These are phyloP conservation scores for Penicillium ucsense DNA, from an alignment of 495 filamentous ascomycete species.

Conservation along the genomic window DNA sequence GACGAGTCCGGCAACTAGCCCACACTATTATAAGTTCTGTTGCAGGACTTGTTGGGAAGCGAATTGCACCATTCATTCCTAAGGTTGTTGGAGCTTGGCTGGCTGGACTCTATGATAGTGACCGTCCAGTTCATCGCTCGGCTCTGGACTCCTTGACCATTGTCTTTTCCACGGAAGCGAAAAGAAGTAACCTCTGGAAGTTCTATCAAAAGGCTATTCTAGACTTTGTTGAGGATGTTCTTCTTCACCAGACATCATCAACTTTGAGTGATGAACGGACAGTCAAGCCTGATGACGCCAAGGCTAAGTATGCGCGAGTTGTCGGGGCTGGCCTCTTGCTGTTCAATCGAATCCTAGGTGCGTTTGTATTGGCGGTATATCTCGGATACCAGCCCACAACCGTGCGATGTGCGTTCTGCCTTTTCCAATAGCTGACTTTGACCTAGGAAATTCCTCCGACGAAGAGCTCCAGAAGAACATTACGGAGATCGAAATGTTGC, in stretches of 20 bases:
- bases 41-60: constrained; percentile 61
- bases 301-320: constrained; percentile 75
- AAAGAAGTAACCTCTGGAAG: constrained; percentile 63
- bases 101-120: constrained; percentile 76
- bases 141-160: constrained; percentile 63
- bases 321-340: constrained; percentile 47
- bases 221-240: constrained; percentile 68
- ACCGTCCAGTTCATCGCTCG: constrained; percentile 59
- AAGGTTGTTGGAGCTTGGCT: constrained; percentile 79
- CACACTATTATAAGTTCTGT: constrained; percentile 67
- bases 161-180: constrained; percentile 71
- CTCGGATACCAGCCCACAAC: too few relatives aligned
- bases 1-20: constrained; percentile 77
- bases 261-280: constrained; percentile 85
- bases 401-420: not conserved
- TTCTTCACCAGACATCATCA: constrained; percentile 61
- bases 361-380: not conserved
- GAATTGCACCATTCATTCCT: constrained; percentile 67
- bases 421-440: not conserved
- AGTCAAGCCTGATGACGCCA: constrained; percentile 71
- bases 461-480: constrained; percentile 44
- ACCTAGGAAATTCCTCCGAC: constrained; percentile 30
- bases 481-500: constrained; percentile 41
- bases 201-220: constrained; percentile 66
- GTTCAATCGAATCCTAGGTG: constrained; percentile 40